Evolutionary conservation across 768 basidiomycete species (phyloP).

Genomic region (Cystobasidium tubakii): DNA sequence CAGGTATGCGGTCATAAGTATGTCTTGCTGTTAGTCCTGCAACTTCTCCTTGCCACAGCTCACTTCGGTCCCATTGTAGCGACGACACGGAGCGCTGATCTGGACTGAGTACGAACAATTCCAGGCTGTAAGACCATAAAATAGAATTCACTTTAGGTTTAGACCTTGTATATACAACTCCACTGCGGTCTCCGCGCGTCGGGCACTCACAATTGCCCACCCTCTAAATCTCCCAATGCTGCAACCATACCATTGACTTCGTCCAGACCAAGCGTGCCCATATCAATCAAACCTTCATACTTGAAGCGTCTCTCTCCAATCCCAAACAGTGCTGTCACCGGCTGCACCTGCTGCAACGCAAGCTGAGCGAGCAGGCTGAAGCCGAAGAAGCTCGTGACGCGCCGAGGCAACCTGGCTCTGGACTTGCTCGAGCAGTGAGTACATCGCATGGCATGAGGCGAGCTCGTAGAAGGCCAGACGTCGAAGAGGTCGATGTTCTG

Average conservation of each 20-base stretch:
- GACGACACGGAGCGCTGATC: constrained; percentile 72
- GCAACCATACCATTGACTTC: constrained; percentile 64
- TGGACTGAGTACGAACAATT: constrained; percentile 67
- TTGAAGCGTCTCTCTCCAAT: constrained; percentile 59
- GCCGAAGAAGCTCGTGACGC: constrained; percentile 2
- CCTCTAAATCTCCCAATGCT: constrained; percentile 92
- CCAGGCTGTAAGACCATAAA: constrained; percentile 57
- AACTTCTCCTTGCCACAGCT: constrained; percentile 39
- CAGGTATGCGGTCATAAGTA: constrained; percentile 48
- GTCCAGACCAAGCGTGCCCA: constrained; percentile 71
- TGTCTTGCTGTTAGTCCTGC: constrained; percentile 55
- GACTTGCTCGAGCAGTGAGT: neutral
- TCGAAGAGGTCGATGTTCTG: neutral
- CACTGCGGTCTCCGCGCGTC: neutral
- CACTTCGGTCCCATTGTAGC: constrained; percentile 76
- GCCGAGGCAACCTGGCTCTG: neutral
- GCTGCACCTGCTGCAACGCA: neutral
- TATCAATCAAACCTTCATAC: constrained; percentile 69
- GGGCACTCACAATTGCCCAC: constrained; percentile 77
- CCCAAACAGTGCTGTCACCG: constrained; percentile 24
- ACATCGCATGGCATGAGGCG: neutral
- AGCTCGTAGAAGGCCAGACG: neutral
- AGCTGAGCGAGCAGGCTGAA: constrained; percentile 2
- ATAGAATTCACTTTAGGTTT: neutral
- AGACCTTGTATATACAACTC: no score